Percentiles rank a stretch among this genome's conserved stretches.
These are phyloP conservation scores for Silene uniflora DNA, from an alignment of 148 eudicot genomes.

Conservation along the genomic window DNA sequence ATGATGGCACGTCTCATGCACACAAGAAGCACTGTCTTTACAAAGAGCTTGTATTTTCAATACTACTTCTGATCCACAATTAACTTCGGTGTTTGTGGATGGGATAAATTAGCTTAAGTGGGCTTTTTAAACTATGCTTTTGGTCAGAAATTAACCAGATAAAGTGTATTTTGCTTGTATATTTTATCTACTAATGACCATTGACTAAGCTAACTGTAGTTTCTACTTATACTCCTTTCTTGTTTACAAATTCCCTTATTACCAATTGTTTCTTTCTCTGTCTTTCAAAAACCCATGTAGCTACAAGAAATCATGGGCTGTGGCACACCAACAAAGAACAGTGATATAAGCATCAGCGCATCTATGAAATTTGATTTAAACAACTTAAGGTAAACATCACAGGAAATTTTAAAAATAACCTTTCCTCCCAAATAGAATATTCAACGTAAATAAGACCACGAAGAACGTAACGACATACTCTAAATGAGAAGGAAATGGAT, in stretches of 20 bases:
- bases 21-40: neutral
- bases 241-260: no score
- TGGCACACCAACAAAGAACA: neutral
- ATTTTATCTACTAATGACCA: neutral
- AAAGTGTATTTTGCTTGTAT: neutral
- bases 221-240: neutral
- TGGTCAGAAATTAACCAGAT: neutral
- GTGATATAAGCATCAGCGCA: neutral
- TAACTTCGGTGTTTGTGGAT: neutral
- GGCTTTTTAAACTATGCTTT: neutral
- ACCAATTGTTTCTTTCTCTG: no score
- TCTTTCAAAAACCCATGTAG: no score
- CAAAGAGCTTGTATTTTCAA: neutral
- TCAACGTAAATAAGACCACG: neutral
- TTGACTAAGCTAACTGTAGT: neutral
- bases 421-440: neutral
- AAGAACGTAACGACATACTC: constrained; percentile 43
- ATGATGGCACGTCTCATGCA: neutral
- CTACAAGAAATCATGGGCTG: neutral
- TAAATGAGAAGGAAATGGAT: constrained; percentile 83
- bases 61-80: neutral
- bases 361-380: neutral
- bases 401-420: neutral
- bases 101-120: neutral
- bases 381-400: neutral